Evolutionary conservation across 2,329 filamentous ascomycete species (phyloP).

Genomic region (Penicillium sp.): DNA sequence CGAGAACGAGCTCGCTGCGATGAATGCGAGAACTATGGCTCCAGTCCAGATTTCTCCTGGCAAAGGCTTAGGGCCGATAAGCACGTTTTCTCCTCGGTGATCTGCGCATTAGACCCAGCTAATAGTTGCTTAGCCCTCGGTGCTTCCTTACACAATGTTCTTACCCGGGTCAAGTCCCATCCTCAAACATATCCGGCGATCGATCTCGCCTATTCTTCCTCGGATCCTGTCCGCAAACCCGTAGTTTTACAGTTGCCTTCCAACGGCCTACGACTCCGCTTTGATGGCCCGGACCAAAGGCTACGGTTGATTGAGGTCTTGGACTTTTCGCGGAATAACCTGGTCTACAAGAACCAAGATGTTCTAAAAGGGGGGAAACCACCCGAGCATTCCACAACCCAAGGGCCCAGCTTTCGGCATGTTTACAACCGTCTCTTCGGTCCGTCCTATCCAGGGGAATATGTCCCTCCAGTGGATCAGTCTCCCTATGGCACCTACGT

Average conservation of each 20-base stretch:
- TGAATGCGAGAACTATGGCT: slow-evolving; percentile 31
- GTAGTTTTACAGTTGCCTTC: slow-evolving; percentile 69
- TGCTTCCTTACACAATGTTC: slow-evolving; percentile 80
- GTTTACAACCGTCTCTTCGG: slow-evolving; percentile 92
- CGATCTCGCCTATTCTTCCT: slow-evolving; percentile 73
- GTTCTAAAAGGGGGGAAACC: slow-evolving; percentile 56
- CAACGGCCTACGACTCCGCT: slow-evolving; percentile 84
- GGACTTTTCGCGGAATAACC: slow-evolving; percentile 78
- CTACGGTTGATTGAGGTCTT: slow-evolving; percentile 83
- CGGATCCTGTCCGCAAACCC: slow-evolving; percentile 66
- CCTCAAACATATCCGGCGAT: slow-evolving; percentile 76
- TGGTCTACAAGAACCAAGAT: slow-evolving; percentile 76
- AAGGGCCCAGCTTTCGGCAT: slow-evolving; percentile 74
- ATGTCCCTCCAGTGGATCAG: slow-evolving; percentile 58
- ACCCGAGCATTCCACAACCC: slow-evolving; percentile 28
- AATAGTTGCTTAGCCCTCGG: slow-evolving; percentile 62
- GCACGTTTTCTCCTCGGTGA: slow-evolving; percentile 29
- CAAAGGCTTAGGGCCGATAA: slow-evolving; percentile 59
- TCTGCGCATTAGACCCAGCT: slow-evolving; percentile 17
- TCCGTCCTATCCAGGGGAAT: slow-evolving; percentile 90
- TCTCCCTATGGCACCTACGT: slow-evolving; percentile 69
- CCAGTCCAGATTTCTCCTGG: slow-evolving; percentile 61
- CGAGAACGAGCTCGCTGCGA: slow-evolving; percentile 15
- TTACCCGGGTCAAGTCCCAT: slow-evolving; percentile 82
- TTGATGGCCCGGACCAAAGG: slow-evolving; percentile 89